Percentiles rank a stretch among this genome's conserved stretches.
Evolutionary conservation across 345 rosid genomes (phyloP).

Genomic region (Gossypium bickii): DNA sequence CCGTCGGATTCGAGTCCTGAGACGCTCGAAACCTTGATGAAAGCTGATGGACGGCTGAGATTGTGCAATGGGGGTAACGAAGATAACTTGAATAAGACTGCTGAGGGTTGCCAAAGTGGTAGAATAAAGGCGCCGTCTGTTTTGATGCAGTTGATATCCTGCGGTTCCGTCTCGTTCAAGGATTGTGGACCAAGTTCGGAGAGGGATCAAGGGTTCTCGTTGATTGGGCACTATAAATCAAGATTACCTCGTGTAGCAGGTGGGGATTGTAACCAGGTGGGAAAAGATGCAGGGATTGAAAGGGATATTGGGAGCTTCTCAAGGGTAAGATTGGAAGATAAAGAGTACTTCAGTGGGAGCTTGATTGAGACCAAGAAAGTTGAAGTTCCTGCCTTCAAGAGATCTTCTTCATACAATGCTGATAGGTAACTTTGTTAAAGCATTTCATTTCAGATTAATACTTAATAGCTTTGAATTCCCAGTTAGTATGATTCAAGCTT

Average conservation of each 20-base stretch:
- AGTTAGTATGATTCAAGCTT: too few relatives aligned
- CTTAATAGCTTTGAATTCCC: too few relatives aligned
- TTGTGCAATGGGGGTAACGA: constrained; percentile 31
- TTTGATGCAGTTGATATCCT: constrained; percentile 86
- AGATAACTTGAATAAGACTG: constrained; percentile 39
- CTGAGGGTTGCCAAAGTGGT: constrained; percentile 45
- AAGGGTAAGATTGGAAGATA: constrained; percentile 74
- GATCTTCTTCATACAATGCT: constrained; percentile 79
- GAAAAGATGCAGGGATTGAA: constrained; percentile 28
- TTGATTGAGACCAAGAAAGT: constrained; percentile 73
- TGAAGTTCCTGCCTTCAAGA: constrained; percentile 52
- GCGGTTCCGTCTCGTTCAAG: constrained; percentile 82
- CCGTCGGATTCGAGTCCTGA: constrained; percentile 97
- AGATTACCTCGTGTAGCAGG: constrained; percentile 47
- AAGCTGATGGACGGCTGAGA: constrained; percentile 66
- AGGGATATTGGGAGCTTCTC: constrained; percentile 33
- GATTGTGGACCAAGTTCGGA: constrained; percentile 61
- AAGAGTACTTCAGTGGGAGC: constrained; percentile 94
- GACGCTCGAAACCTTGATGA: constrained; percentile 77
- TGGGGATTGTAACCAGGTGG: constrained; percentile 12
- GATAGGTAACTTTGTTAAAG: constrained; percentile 45
- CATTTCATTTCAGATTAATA: neutral
- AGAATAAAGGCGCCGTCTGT: constrained; percentile 70
- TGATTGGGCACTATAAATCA: constrained; percentile 45
- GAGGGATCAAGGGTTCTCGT: constrained; percentile 63